Base-by-base conservation (phyloP, 805 yeast species). In the Candida orba region DNA sequence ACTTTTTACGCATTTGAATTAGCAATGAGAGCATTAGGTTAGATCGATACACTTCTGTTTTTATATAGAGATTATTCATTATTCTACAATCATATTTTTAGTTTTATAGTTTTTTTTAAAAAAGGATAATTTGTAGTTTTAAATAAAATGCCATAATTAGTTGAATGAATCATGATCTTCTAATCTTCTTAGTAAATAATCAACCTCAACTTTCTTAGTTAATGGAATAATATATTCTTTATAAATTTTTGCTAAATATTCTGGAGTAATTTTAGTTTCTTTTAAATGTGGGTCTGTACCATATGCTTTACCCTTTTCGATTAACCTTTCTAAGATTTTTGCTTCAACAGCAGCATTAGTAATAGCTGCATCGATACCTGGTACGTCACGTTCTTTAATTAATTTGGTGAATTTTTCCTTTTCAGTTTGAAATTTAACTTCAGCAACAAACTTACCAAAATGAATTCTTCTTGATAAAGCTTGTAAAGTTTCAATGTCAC, bases 391-490 rank as follows among this genome's bases (percentile, higher is more conserved):
- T 0, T 71, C 76, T 49, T 67, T 60, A 52, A 93, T 93, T 53
- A 89, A 65, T 52, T 72, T 66, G 2, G 76, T 77, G 67, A 81
- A 88, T 40, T 62, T 63, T 40, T 76, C 85, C 31, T 69, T 72
- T 48, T 90, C 93, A 24, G 71, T 67, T 54, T 73, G 80, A 63
- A 79, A 93, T 65, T 93, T 93, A 37, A 96, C 84, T 62, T 93
- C 99, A 6, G 99, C 99, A 9, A 93, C 99, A 70, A 91, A 93
- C 65, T 85, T 86, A 40, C 99, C 99, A 66, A 91, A 93, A 65
- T 93, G 99, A 53, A 93, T 87, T 60, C 99, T 75, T 56, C 99
- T 73, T 8, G 95, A 84, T 37, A 93, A 66, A 6, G 95, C 82
- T 63, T 93, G 96, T 52, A 93, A 71, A 52, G 84, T 78, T 52